Evolutionary conservation across 169 alveolate species (phyloP).

Genomic region (Cryptosporidium tyzzeri): DNA sequence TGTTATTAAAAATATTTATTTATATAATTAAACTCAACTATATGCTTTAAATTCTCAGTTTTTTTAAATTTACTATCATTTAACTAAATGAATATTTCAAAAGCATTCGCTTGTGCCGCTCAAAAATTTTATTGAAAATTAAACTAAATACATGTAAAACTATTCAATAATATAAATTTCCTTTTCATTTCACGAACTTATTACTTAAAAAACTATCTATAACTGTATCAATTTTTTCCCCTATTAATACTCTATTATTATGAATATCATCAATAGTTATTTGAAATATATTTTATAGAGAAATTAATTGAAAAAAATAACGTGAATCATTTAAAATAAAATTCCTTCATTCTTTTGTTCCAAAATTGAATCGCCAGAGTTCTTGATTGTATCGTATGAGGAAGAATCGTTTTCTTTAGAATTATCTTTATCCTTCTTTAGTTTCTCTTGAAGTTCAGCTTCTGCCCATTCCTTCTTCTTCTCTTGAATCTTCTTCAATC

Average conservation of each 20-base stretch:
- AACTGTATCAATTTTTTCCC: not conserved
- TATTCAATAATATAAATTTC: too few relatives aligned
- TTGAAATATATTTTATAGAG: not conserved
- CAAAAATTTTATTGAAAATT: too few relatives aligned
- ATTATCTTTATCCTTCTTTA: not conserved
- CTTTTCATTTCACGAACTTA: too few relatives aligned
- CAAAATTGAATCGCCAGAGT: conserved; percentile 8
- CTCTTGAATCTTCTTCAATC: conserved; percentile 77
- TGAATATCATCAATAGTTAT: not conserved
- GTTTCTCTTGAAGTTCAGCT: conserved; percentile 55
- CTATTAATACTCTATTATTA: not conserved
- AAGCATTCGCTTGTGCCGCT: not conserved
- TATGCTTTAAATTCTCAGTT: too few relatives aligned
- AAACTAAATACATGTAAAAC: not conserved
- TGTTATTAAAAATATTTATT: too few relatives aligned
- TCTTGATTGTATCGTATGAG: not conserved
- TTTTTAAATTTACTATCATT: too few relatives aligned
- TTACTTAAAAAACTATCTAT: too few relatives aligned
- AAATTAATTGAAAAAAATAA: not conserved
- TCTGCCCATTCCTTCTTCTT: conserved; percentile 76
- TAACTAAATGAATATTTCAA: too few relatives aligned
- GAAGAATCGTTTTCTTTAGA: not conserved
- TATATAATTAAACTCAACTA: too few relatives aligned
- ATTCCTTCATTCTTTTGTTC: conserved; percentile 62
- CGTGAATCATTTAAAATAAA: conserved; percentile 18